phyloP scores from a whole-genome alignment of 225 moss, liverwort and hornwort genomes.

The Ulota crispa region DNA sequence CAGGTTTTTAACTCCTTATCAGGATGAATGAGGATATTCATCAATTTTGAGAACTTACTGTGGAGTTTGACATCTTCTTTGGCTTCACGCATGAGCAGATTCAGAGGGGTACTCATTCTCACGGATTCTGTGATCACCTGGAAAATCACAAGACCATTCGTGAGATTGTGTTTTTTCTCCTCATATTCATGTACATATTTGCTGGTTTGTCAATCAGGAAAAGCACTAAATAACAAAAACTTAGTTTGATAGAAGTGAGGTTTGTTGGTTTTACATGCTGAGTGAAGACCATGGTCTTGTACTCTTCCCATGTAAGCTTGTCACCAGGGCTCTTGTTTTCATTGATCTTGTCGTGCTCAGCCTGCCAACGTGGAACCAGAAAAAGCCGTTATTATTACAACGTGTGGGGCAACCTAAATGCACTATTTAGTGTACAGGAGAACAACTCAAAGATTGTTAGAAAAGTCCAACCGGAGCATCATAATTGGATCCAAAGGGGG shows the following conservation, averaged over 20 bases:
- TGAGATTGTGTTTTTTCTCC: neutral
- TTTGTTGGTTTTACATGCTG: conserved; percentile 27
- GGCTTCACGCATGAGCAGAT: conserved; percentile 44
- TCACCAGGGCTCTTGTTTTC: conserved; percentile 32
- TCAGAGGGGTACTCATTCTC: conserved; percentile 41
- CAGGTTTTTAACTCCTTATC: neutral
- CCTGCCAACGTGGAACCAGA: conserved; percentile 11
- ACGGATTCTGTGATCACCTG: conserved; percentile 42
- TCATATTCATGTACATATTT: neutral
- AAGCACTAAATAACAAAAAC: neutral
- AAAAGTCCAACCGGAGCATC: neutral
- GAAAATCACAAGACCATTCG: neutral
- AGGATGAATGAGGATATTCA: neutral
- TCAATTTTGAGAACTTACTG: conserved; percentile 9
- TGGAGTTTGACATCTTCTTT: conserved; percentile 37
- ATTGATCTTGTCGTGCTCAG: conserved; percentile 36
- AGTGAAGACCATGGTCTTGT: conserved; percentile 50
- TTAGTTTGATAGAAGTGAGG: no score
- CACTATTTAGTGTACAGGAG: no score
- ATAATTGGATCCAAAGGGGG: neutral
- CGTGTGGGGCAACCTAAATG: no score
- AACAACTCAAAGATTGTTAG: no score
- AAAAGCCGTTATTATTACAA: neutral
- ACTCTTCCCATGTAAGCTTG: conserved; percentile 40
- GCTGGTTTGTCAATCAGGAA: neutral